phyloP scores from a whole-genome alignment of 2,329 filamentous ascomycete species.

The Tolypocladium tropicale region DNA sequence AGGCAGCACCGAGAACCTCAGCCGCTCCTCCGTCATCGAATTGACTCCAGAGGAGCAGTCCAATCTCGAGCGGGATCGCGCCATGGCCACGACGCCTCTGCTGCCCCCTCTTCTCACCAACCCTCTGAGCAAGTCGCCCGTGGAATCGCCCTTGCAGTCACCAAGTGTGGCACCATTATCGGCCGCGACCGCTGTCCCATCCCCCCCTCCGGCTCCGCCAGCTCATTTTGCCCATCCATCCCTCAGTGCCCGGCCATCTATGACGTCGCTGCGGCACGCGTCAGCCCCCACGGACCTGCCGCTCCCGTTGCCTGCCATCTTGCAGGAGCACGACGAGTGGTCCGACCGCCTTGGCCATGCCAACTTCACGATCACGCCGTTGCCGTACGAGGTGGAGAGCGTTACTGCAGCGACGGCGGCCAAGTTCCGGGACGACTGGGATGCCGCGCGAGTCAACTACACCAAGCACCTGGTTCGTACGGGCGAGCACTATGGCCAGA shows the following conservation, averaged over 20 bases:
- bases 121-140: constrained; percentile 40
- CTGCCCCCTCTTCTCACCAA: constrained; percentile 70
- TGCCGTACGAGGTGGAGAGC: constrained; percentile 61
- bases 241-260: constrained; percentile 66
- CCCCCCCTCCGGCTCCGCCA: constrained; percentile 33
- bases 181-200: constrained; percentile 12
- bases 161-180: constrained; percentile 37
- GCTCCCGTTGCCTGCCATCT: constrained; percentile 51
- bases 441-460: constrained; percentile 73
- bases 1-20: constrained; percentile 47
- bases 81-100: constrained; percentile 68
- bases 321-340: constrained; percentile 71
- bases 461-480: constrained; percentile 81
- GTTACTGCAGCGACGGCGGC: constrained; percentile 48
- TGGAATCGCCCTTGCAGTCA: constrained; percentile 77
- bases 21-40: constrained; percentile 33
- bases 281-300: constrained; percentile 47
- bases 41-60: constrained; percentile 26
- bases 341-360: constrained; percentile 78
- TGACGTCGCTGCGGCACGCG: constrained; percentile 61
- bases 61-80: constrained; percentile 47
- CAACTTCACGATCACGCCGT: constrained; percentile 80
- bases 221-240: constrained; percentile 40
- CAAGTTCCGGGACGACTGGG: constrained; percentile 69
- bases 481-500: constrained; percentile 81